phyloP scores from a whole-genome alignment of 495 filamentous ascomycete genomes.

The Tuber melanosporum region DNA sequence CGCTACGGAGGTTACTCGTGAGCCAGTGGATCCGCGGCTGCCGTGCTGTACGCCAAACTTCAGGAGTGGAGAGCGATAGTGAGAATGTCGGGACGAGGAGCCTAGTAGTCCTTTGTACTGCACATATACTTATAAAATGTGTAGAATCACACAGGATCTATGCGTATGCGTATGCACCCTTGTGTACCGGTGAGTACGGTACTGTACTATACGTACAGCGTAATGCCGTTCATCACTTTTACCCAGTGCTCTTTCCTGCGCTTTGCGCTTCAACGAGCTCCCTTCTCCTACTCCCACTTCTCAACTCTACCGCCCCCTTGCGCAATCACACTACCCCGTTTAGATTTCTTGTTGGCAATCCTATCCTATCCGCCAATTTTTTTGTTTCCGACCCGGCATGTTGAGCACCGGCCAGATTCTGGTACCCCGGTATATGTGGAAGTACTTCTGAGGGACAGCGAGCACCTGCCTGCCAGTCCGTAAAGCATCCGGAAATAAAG shows the following conservation, averaged over 20 bases:
- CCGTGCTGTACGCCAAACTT: neutral
- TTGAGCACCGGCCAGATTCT: neutral
- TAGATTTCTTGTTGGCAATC: neutral
- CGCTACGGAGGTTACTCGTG: slow-evolving; percentile 25
- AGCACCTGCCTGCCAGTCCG: neutral
- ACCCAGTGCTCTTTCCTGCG: neutral
- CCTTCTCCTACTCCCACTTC: neutral
- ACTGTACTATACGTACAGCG: neutral
- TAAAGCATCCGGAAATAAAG: neutral
- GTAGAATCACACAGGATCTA: neutral
- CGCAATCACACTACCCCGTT: neutral
- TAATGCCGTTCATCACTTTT: neutral
- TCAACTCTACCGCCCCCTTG: neutral
- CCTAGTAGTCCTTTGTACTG: neutral
- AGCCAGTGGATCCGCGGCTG: neutral
- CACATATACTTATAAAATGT: neutral
- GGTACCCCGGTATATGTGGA: neutral
- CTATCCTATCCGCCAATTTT: neutral
- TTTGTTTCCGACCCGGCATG: neutral
- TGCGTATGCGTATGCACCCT: neutral
- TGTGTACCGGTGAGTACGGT: neutral
- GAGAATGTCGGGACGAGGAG: neutral
- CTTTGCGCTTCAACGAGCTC: neutral
- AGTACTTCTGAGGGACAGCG: neutral
- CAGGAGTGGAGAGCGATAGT: neutral